Evolutionary conservation across 176 grass and related monocot species (phyloP).

Genomic region (Areca catechu): DNA sequence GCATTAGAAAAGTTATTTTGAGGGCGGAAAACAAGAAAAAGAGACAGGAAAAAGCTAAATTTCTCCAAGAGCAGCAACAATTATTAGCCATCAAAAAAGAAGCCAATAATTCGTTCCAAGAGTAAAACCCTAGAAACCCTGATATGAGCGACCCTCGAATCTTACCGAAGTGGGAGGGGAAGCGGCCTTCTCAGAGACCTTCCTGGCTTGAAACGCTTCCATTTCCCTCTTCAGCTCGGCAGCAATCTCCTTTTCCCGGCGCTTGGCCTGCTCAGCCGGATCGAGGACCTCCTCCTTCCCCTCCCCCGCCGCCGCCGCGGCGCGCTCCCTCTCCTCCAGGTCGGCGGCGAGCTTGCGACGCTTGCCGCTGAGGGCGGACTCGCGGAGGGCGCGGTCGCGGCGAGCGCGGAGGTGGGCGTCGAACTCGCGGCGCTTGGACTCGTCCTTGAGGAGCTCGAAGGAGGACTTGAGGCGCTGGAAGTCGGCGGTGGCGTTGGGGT

Average conservation of each 20-base stretch:
- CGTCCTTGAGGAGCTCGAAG: constrained; percentile 3
- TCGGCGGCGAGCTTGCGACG: constrained; percentile 55
- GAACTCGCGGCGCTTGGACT: neutral
- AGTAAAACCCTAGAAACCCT: too few relatives aligned
- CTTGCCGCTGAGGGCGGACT: constrained; percentile 34
- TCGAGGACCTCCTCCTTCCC: constrained; percentile 4
- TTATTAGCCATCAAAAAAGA: too few relatives aligned
- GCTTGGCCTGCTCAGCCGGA: constrained; percentile 25
- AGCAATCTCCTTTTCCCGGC: constrained; percentile 29
- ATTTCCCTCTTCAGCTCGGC: constrained; percentile 46
- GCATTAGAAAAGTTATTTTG: too few relatives aligned
- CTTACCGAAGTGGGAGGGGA: constrained; percentile 39
- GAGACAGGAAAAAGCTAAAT: too few relatives aligned
- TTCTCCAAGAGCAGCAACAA: too few relatives aligned
- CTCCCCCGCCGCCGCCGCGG: constrained; percentile 14
- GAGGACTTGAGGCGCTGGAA: constrained; percentile 14
- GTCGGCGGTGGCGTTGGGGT: constrained; percentile 4
- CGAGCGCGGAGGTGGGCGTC: neutral
- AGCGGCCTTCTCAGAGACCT: constrained; percentile 13
- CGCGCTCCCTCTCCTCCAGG: constrained; percentile 75
- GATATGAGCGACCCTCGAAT: too few relatives aligned
- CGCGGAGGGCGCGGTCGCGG: constrained; percentile 31
- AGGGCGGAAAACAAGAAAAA: too few relatives aligned
- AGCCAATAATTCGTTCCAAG: too few relatives aligned
- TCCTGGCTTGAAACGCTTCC: constrained; percentile 22